Base-by-base conservation (phyloP, 208 protist genomes). In the Wallacemonas sp. region DNA sequence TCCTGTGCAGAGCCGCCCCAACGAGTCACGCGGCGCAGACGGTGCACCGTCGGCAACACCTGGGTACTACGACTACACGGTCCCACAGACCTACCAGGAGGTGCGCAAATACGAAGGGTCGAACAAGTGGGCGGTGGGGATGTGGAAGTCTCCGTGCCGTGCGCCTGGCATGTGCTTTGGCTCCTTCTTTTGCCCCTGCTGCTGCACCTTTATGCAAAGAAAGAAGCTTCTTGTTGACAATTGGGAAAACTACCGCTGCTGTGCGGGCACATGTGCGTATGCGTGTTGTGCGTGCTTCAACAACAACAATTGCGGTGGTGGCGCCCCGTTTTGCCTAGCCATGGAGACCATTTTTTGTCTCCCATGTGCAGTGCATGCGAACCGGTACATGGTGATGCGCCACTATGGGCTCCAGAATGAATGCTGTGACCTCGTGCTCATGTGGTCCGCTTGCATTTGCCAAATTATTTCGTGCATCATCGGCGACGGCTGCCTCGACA, bases 331-430 rank as follows among this genome's bases (percentile, higher is more conserved):
- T 58, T 83, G 66, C 44, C 33, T 91, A 47, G 79, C 73, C 41
- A 66, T 77, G 21, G 88, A 90, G 56, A 46, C 64, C 0, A 31
- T 61, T 26, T 78, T 67, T 30, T 91, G 75, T 62, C 62, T 84
- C 11, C 55, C 67, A 11, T 86, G 79, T 28, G 79, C 84, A 15
- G 70, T 80, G 11, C 79, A 90, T 41, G 80, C 69, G 0, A 90
- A 94, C 42, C 76, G 84, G 8, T 88, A 79, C 68, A 90, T 91
- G 84, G 21, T 91, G 49, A 70, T 87, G 70, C 59, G 79, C 49
- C 76, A 79, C 46, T 88, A 91, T 59, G 58, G 72, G 26, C 67
- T 89, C 12, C 22, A 71, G 38, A 78, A 72, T 61, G 61, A 73
- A 34, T 88, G 75, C 42, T 94, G 79, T 67, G 84, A 94, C 61